phyloP scores from a whole-genome alignment of 225 moss, liverwort and hornwort genomes.

The Physcomitrellopsis africana region DNA sequence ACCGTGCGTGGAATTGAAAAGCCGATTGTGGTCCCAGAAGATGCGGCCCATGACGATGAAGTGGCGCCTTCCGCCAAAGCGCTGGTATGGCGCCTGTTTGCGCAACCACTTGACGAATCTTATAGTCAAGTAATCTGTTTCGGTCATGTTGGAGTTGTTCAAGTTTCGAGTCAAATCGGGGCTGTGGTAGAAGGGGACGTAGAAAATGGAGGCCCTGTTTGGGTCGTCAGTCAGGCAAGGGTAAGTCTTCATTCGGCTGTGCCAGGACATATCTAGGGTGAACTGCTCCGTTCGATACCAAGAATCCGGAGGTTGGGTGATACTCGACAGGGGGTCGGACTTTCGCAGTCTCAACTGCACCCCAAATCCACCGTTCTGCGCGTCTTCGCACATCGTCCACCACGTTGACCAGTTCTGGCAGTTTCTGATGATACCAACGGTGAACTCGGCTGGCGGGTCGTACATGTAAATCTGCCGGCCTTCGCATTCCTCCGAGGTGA shows the following conservation, averaged over 20 bases:
- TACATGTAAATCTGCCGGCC: constrained; percentile 76
- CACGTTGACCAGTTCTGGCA: constrained; percentile 49
- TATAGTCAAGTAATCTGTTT: constrained; percentile 48
- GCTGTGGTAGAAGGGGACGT: constrained; percentile 73
- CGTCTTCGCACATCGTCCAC: constrained; percentile 55
- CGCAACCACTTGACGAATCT: constrained; percentile 60
- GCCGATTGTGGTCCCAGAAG: constrained; percentile 73
- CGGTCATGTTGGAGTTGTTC: background rate
- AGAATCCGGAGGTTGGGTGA: constrained; percentile 49
- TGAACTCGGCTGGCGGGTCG: constrained; percentile 63
- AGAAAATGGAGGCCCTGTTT: constrained; percentile 67
- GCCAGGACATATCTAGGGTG: constrained; percentile 60
- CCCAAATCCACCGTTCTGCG: constrained; percentile 66
- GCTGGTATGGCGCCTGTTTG: constrained; percentile 52
- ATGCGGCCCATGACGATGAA: constrained; percentile 70
- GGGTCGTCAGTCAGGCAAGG: constrained; percentile 63
- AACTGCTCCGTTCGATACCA: constrained; percentile 89
- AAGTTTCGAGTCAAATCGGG: constrained; percentile 55
- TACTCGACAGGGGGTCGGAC: constrained; percentile 25
- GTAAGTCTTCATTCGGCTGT: constrained; percentile 62
- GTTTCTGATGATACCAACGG: constrained; percentile 42
- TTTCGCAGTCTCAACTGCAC: constrained; percentile 27
- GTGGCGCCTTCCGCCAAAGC: constrained; percentile 63
- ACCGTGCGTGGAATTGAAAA: background rate
- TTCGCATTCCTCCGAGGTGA: constrained; percentile 25